Evolutionary conservation across 208 protist species (phyloP).

Genomic region (Trypanosoma rangeli): DNA sequence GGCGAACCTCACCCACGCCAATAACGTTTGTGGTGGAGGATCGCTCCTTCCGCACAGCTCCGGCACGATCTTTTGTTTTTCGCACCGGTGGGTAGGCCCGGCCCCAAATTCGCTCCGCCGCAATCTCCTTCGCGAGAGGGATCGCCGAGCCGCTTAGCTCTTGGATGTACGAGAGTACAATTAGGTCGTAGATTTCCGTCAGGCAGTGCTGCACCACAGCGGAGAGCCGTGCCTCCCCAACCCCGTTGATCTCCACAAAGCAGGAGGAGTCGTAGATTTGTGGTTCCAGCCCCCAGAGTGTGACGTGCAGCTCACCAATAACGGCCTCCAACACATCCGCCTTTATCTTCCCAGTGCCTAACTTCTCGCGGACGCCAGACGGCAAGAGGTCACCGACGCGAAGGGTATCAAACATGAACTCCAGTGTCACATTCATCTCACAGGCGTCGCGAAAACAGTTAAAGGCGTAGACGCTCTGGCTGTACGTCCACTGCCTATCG

Average conservation of each 20-base stretch:
- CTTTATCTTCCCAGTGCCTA: constrained; percentile 71
- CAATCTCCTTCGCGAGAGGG: constrained; percentile 82
- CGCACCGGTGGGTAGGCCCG: constrained; percentile 22
- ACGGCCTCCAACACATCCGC: constrained; percentile 80
- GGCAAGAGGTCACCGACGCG: constrained; percentile 45
- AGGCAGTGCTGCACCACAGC: constrained; percentile 78
- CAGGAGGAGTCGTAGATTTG: constrained; percentile 59
- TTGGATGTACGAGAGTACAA: constrained; percentile 61
- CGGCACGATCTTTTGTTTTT: constrained; percentile 23
- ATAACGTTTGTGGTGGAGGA: constrained; percentile 17
- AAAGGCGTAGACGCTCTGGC: constrained; percentile 54
- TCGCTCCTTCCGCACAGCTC: constrained; percentile 19
- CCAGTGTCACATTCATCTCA: constrained; percentile 86
- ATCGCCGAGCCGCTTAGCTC: constrained; percentile 49
- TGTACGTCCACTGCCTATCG: constrained; percentile 75
- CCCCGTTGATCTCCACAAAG: constrained; percentile 71
- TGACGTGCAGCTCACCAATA: constrained; percentile 70
- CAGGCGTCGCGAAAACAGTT: constrained; percentile 65
- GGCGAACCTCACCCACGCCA: constrained; percentile 27
- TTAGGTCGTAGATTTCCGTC: constrained; percentile 85
- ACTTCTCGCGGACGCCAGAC: constrained; percentile 18
- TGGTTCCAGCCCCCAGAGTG: constrained; percentile 56
- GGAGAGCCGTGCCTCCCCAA: constrained; percentile 47
- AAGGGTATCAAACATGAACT: constrained; percentile 79
- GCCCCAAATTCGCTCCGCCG: constrained; percentile 52